Percentiles rank a stretch among this genome's conserved stretches.
Evolutionary conservation across 176 grass and related monocot genomes (phyloP).

Genomic region (Zoysia pacifica): DNA sequence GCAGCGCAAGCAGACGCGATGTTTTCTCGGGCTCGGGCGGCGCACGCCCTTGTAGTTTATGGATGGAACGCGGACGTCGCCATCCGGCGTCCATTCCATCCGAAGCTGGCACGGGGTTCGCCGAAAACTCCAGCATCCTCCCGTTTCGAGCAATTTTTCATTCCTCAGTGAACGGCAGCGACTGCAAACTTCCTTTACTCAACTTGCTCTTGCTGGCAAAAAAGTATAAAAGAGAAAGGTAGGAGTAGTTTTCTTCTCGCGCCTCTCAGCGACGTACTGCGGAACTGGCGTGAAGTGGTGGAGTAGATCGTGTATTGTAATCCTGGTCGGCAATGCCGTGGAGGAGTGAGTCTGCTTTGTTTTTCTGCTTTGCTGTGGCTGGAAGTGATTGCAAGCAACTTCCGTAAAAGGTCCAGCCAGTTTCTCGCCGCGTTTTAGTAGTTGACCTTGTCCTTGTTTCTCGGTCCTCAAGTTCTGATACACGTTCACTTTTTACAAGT

Average conservation of each 20-base stretch:
- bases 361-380: neutral
- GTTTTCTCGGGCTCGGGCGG: conserved; percentile 17
- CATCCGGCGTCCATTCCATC: conserved; percentile 28
- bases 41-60: conserved; percentile 39
- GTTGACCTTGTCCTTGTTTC: conserved; percentile 20
- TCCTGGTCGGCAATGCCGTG: conserved; percentile 37
- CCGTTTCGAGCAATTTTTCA: neutral
- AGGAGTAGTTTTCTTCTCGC: neutral
- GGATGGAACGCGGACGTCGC: conserved; percentile 36
- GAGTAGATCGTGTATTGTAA: neutral
- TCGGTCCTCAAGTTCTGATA: neutral
- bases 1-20: neutral
- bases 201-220: neutral
- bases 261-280: neutral
- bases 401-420: neutral
- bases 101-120: conserved; percentile 18
- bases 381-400: neutral
- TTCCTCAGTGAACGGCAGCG: neutral
- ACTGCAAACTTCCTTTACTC: neutral
- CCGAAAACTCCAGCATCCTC: neutral
- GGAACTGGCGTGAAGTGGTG: neutral
- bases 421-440: neutral
- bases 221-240: neutral
- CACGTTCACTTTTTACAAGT: neutral
- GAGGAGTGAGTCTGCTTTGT: neutral